Conservation (phyloP, 495 filamentous ascomycete species). For the Trichoderma asperelloides region DNA sequence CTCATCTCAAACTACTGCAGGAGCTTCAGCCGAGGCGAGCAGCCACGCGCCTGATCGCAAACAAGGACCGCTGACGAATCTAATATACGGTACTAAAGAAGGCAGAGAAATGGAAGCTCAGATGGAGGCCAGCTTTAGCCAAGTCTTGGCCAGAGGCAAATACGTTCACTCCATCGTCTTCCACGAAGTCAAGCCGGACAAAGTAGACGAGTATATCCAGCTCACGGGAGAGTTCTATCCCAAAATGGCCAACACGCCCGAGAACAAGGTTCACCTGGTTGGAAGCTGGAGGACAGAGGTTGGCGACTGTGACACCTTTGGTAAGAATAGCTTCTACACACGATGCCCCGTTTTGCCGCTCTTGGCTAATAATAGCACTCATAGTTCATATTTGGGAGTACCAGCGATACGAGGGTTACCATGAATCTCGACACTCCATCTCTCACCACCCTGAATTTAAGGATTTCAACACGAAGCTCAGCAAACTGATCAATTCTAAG, state of each 20-base stretch:
- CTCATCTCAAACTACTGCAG: slow-evolving; percentile 51
- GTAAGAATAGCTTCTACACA: slow-evolving; percentile 38
- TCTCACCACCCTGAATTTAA: slow-evolving; percentile 69
- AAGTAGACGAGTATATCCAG: slow-evolving; percentile 88
- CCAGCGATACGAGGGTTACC: slow-evolving; percentile 92
- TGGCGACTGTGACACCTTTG: slow-evolving; percentile 94
- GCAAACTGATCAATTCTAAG: slow-evolving; percentile 70
- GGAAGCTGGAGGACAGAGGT: slow-evolving; percentile 99
- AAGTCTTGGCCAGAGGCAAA: slow-evolving; percentile 90
- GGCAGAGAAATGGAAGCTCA: slow-evolving; percentile 86
- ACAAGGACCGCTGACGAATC: slow-evolving; percentile 48
- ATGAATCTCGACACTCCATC: slow-evolving; percentile 80
- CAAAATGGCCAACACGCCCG: slow-evolving; percentile 63
- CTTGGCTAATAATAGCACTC: not conserved
- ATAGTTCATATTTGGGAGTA: slow-evolving; percentile 98
- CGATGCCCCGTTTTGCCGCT: not conserved
- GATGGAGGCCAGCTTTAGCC: slow-evolving; percentile 88
- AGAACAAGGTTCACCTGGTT: slow-evolving; percentile 91
- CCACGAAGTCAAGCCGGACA: slow-evolving; percentile 91
- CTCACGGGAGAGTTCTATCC: slow-evolving; percentile 93
- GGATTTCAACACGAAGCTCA: slow-evolving; percentile 73
- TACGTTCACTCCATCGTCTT: slow-evolving; percentile 98
- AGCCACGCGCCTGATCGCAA: slow-evolving; percentile 37
- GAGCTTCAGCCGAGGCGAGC: slow-evolving; percentile 35
- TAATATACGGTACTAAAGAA: slow-evolving; percentile 95